These are phyloP conservation scores for Pseudogymnoascus sp. DNA, from an alignment of 2,329 filamentous ascomycete genomes.

Conservation along the genomic window DNA sequence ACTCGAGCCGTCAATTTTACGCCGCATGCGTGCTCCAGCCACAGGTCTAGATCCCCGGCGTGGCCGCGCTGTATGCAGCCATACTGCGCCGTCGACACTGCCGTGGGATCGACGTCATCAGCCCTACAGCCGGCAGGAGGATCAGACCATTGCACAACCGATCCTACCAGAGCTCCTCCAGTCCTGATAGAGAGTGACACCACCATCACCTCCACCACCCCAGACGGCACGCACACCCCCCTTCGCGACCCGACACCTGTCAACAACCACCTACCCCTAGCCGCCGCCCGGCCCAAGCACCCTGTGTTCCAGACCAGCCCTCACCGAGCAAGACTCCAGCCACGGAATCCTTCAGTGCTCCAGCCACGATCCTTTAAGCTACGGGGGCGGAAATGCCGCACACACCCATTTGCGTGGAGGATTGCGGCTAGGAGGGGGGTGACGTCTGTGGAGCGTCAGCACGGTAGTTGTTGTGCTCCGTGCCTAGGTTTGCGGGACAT, in stretches of 20 bases:
- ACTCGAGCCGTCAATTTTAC: neutral
- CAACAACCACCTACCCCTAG: neutral
- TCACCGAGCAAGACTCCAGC: neutral
- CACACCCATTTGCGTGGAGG: neutral
- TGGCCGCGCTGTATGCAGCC: neutral
- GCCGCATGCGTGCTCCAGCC: neutral
- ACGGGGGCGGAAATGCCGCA: neutral
- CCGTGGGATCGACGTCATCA: neutral
- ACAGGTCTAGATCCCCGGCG: conserved; percentile 1
- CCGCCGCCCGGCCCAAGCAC: neutral
- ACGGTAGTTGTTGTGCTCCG: neutral
- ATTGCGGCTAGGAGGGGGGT: neutral
- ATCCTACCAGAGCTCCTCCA: neutral
- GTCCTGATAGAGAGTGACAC: neutral
- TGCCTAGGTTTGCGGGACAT: too few species aligned
- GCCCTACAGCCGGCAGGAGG: neutral
- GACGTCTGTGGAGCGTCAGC: neutral
- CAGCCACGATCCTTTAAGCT: conserved; percentile 1
- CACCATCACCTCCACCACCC: neutral
- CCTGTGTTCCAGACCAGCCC: neutral
- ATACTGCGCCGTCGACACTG: neutral
- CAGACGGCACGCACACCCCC: neutral
- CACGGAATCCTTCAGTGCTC: neutral
- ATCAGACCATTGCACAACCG: neutral
- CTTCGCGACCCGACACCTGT: neutral